These are phyloP conservation scores for Cenchrus fungigraminus DNA, from an alignment of 176 grass and related monocot genomes.

Conservation along the genomic window DNA sequence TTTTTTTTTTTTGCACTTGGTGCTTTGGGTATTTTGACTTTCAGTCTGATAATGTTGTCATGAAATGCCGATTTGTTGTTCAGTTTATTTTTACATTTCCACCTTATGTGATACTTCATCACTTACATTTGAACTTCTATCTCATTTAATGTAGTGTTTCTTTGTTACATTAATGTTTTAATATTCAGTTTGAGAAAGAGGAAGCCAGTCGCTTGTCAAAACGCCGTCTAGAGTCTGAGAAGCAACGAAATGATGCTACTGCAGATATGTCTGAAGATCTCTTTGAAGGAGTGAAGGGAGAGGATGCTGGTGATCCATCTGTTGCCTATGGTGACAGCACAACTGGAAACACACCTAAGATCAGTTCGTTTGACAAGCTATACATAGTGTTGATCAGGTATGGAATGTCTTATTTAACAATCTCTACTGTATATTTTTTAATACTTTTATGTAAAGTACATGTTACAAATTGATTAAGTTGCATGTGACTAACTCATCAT, in stretches of 20 bases:
- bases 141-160: constrained; percentile 26
- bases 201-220: constrained; percentile 66
- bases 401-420: constrained; percentile 3
- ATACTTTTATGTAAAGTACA: background rate
- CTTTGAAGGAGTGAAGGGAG: constrained; percentile 82
- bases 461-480: constrained; percentile 10
- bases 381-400: constrained; percentile 92
- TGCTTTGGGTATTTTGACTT: background rate
- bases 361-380: constrained; percentile 69
- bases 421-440: constrained; percentile 20
- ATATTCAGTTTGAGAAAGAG: constrained; percentile 68
- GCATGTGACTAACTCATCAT: background rate
- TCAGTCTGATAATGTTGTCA: background rate
- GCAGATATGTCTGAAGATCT: constrained; percentile 93
- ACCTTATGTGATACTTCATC: constrained; percentile 20
- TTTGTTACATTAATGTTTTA: constrained; percentile 40
- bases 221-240: constrained; percentile 61
- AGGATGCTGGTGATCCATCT: constrained; percentile 66
- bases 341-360: constrained; percentile 61
- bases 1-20: background rate
- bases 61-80: background rate
- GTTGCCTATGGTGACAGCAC: constrained; percentile 69
- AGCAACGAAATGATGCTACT: constrained; percentile 52
- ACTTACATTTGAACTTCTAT: constrained; percentile 9
- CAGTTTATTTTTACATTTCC: constrained; percentile 25